Conservation (phyloP, 2,329 filamentous ascomycete species). For the Diplodia sapinea region DNA sequence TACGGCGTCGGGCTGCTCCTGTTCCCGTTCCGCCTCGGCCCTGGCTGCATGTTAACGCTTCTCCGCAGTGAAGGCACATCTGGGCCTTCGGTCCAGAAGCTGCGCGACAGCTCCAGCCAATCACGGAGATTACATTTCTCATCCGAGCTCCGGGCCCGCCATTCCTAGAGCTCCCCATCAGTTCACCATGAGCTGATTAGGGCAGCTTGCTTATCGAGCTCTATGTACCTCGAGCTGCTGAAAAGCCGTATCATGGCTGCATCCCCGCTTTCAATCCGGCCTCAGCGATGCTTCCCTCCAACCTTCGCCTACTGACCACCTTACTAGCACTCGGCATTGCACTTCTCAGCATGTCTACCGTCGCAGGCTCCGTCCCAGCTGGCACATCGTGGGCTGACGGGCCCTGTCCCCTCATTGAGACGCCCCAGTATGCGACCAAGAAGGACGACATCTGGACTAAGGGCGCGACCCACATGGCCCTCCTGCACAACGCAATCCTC, state of each 20-base stretch:
- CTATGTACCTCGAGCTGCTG: conserved; percentile 6
- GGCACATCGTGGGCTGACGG: conserved; percentile 42
- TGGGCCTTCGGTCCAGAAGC: conserved; percentile 4
- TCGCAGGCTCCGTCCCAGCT: conserved; percentile 4
- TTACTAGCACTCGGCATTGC: conserved; percentile 13
- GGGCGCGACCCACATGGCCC: conserved; percentile 47
- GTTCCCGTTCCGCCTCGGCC: neutral
- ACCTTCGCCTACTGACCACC: conserved; percentile 1
- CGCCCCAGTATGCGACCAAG: conserved; percentile 42
- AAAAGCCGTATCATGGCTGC: conserved; percentile 14
- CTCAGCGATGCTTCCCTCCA: conserved; percentile 17
- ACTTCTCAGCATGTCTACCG: conserved; percentile 23
- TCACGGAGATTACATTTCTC: conserved; percentile 30
- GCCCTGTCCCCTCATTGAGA: conserved; percentile 40
- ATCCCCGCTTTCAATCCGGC: neutral
- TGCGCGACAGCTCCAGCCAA: conserved; percentile 8
- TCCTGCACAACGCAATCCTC: conserved; percentile 50
- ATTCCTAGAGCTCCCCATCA: conserved; percentile 14
- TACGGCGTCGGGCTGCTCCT: neutral
- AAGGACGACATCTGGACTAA: conserved; percentile 44
- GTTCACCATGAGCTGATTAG: conserved; percentile 24
- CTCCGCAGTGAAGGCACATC: conserved; percentile 6
- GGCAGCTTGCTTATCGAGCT: conserved; percentile 19
- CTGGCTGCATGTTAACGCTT: conserved; percentile 3
- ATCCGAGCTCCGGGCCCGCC: conserved; percentile 28